These are phyloP conservation scores for Dictyostelium firmibasis DNA, from an alignment of 78 protist species.

Conservation along the genomic window DNA sequence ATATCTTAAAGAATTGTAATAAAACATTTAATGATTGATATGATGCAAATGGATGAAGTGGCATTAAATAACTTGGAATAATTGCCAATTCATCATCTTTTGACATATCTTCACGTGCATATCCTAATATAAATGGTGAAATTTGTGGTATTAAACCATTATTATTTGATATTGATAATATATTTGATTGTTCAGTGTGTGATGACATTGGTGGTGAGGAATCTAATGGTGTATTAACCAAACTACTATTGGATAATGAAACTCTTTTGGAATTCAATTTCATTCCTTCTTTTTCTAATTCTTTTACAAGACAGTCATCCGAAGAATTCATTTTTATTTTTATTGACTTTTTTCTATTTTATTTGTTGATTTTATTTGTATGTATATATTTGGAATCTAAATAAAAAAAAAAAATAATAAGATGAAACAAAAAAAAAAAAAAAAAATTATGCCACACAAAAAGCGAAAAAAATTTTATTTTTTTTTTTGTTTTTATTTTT, in stretches of 20 bases:
- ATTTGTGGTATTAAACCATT: conserved; percentile 19
- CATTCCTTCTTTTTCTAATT: conserved; percentile 38
- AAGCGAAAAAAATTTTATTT: background rate
- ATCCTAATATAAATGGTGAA: conserved; percentile 69
- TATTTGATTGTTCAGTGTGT: background rate
- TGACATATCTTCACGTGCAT: conserved; percentile 70
- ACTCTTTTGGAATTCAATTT: background rate
- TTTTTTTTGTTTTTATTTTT: background rate
- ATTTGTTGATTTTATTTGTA: background rate
- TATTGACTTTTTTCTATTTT: background rate
- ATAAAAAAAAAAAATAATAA: background rate
- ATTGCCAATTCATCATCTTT: conserved; percentile 49
- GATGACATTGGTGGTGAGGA: background rate
- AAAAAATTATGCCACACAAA: background rate
- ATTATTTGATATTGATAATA: background rate
- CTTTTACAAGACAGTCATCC: background rate
- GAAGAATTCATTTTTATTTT: background rate
- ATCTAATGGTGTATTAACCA: background rate
- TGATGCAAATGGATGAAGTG: conserved; percentile 53
- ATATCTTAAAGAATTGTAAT: background rate
- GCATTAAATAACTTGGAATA: conserved; percentile 21
- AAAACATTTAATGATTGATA: background rate
- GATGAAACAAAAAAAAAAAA: background rate
- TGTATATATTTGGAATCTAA: background rate
- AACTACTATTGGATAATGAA: background rate